Evolutionary conservation across 495 filamentous ascomycete genomes (phyloP), one percentile per base, ranked within the genome.

Genomic region (Annulohypoxylon stygium): DNA sequence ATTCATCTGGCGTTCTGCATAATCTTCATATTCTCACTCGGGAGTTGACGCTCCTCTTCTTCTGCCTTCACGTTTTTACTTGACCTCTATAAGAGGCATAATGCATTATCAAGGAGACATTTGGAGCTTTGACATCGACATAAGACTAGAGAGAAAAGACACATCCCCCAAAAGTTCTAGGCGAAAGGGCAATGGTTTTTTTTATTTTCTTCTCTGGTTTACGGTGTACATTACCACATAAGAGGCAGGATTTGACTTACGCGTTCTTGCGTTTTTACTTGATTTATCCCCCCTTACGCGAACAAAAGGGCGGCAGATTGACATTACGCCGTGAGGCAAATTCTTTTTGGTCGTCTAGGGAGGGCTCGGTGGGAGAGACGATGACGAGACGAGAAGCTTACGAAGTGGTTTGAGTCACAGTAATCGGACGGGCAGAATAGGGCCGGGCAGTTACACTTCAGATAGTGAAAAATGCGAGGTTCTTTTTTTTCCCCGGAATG

Each of bases 81-180:
- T 51, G 51, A 57, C 30, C 30, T 48, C 70, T 54, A 37, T 51
- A 57, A 58, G 45, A 53, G 26, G 20, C 53, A 18, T 73, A 73
- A 73, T 73, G 70, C 70, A 73, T 73, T 34, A 65, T 69, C 53
- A 55, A 68, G 65, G 65, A 69, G 10, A 37, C 43, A 37, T 16
- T 7, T 57, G 47, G n/a, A 53, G 61, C 14, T 70, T 33, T 23
- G 53, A 45, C 54, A 64, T 54, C 14, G n/a, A 34, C 43, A 47
- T 25, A 59, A 54, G 61, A 70, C 54, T 70, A 69, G 67, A 69
- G 33, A 63, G 50, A 60, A 64, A 47, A 53, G 61, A 7, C n/a
- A 41, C 33, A 43, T 59, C 2, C 33, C 36, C 57, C 34, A 60
- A 60, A 43, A 60, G 57, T 60, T 60, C 18, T 39, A 41, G 57